These are phyloP conservation scores for Penicillium mononematosum DNA, from an alignment of 495 filamentous ascomycete genomes.

Conservation along the genomic window DNA sequence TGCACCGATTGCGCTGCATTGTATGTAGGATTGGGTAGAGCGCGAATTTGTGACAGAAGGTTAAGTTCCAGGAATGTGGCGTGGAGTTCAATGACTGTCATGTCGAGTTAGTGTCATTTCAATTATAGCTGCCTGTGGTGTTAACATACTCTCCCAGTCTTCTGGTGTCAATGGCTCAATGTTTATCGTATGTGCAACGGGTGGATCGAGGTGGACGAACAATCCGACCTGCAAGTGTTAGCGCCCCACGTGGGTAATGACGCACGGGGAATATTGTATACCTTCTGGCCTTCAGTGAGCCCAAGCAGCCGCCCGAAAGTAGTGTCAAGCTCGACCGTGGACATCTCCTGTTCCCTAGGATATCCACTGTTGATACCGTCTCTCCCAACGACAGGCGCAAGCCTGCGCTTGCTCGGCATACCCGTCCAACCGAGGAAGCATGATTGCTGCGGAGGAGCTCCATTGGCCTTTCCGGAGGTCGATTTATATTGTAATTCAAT, in stretches of 20 bases:
- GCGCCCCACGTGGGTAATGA: slow-evolving; percentile 15
- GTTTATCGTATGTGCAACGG: slow-evolving; percentile 84
- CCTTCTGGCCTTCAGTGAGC: slow-evolving; percentile 79
- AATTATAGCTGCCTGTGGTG: neutral
- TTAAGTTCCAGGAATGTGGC: slow-evolving; percentile 93
- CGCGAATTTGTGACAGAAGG: slow-evolving; percentile 87
- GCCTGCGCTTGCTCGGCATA: slow-evolving; percentile 84
- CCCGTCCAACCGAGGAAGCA: slow-evolving; percentile 94
- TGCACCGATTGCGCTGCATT: slow-evolving; percentile 46
- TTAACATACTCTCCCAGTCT: slow-evolving; percentile 80
- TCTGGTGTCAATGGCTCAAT: slow-evolving; percentile 93
- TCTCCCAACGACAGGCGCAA: slow-evolving; percentile 67
- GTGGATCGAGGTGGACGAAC: slow-evolving; percentile 82
- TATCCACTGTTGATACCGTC: slow-evolving; percentile 66
- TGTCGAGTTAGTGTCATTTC: slow-evolving; percentile 16
- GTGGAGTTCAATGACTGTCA: slow-evolving; percentile 85
- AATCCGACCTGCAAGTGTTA: slow-evolving; percentile 56
- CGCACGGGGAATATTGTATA: slow-evolving; percentile 37
- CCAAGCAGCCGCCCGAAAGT: slow-evolving; percentile 84
- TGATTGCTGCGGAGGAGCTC: slow-evolving; percentile 57
- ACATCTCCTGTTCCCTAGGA: slow-evolving; percentile 66
- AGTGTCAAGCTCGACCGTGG: slow-evolving; percentile 82
- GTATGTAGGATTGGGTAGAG: slow-evolving; percentile 79
- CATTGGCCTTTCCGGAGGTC: slow-evolving; percentile 38
- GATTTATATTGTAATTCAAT: slow-evolving; percentile 77